Evolutionary conservation across 768 basidiomycete genomes (phyloP).

Genomic region (Myochromella boudieri): DNA sequence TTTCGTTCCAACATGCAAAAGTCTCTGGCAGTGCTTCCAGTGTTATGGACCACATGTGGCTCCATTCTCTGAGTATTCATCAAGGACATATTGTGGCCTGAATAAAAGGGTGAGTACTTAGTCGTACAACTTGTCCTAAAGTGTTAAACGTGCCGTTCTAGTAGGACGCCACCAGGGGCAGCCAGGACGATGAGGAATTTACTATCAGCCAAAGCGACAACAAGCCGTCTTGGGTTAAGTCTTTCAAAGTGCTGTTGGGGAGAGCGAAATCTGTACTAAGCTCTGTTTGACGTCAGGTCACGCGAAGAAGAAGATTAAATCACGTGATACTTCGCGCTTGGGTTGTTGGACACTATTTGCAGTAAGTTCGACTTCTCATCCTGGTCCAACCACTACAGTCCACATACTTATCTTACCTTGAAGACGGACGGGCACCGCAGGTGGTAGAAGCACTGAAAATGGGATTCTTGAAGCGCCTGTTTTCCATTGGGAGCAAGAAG

Average conservation of each 20-base stretch:
- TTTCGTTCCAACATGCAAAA: conserved; percentile 82
- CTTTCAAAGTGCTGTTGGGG: too few species aligned
- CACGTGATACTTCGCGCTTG: conserved; percentile 32
- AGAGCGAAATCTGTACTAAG: too few species aligned
- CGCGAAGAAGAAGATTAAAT: conserved; percentile 5
- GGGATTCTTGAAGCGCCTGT: conserved; percentile 70
- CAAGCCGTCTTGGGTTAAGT: too few species aligned
- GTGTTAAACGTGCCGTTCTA: too few species aligned
- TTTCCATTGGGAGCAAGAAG: conserved; percentile 68
- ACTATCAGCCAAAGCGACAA: too few species aligned
- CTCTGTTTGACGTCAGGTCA: not conserved
- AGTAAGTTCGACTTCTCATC: conserved; percentile 37
- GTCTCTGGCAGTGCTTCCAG: conserved; percentile 67
- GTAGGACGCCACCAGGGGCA: too few species aligned
- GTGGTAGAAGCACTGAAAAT: conserved; percentile 33
- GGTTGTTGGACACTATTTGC: conserved; percentile 41
- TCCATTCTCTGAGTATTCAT: conserved; percentile 3
- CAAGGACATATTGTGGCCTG: not conserved
- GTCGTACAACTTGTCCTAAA: too few species aligned
- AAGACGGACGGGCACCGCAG: conserved; percentile 15
- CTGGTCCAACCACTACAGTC: too few species aligned
- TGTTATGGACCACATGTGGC: conserved; percentile 39
- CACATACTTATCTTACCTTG: not conserved
- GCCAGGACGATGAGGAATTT: too few species aligned
- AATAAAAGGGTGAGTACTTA: not conserved